Evolutionary conservation across 1,284 basidiomycete genomes (phyloP).

Genomic region (Malassezia furfur): DNA sequence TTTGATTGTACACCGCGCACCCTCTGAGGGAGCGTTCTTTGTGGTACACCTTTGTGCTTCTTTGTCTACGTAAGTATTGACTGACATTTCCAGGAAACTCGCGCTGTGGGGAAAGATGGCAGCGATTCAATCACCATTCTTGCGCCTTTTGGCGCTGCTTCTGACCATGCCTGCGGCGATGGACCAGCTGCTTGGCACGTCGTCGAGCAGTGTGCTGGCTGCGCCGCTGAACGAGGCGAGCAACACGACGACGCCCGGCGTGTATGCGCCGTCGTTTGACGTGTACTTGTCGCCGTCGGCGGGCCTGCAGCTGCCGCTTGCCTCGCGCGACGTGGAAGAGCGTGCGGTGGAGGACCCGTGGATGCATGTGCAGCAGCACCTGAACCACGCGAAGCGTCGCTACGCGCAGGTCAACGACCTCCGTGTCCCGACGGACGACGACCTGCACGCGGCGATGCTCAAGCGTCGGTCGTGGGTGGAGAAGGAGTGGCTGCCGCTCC

Average conservation of each 20-base stretch:
- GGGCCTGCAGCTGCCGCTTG: neutral
- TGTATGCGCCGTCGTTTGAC: neutral
- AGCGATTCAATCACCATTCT: neutral
- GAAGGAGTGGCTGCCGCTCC: neutral
- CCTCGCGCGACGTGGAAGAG: neutral
- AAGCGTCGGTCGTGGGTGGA: constrained; percentile 46
- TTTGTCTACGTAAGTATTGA: constrained; percentile 2
- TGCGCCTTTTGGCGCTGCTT: neutral
- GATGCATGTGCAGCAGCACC: constrained; percentile 57
- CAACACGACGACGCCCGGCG: neutral
- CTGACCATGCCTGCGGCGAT: neutral
- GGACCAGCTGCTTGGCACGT: neutral
- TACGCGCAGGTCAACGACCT: constrained; percentile 62
- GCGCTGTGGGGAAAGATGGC: neutral
- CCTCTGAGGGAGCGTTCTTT: too few species aligned
- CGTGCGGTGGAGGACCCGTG: constrained; percentile 13
- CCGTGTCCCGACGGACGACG: constrained; percentile 52
- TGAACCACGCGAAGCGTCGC: constrained; percentile 60
- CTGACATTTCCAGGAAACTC: neutral
- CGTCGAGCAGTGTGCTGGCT: neutral
- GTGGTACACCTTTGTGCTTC: too few species aligned
- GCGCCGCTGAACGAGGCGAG: neutral
- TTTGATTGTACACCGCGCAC: too few species aligned
- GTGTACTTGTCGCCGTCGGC: neutral
- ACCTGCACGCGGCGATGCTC: constrained; percentile 54